phyloP scores from a whole-genome alignment of 2,329 filamentous ascomycete genomes.

The Monilinia laxa region DNA sequence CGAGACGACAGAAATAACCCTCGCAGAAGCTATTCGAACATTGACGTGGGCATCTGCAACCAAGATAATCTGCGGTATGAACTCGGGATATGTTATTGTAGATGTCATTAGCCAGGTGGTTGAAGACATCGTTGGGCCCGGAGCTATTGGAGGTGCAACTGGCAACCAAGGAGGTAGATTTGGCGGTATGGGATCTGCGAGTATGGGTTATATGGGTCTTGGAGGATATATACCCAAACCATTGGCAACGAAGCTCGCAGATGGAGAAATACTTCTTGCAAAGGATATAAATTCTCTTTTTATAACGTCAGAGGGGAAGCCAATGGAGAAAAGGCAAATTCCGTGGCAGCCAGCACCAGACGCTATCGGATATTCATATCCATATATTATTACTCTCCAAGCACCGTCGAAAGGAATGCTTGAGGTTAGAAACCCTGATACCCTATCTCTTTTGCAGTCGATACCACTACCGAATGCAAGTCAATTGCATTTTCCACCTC shows the following conservation, averaged over 20 bases:
- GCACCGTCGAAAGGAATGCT: constrained; percentile 78
- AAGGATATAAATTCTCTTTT: constrained; percentile 97
- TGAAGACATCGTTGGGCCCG: constrained; percentile 76
- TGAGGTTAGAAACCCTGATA: constrained; percentile 91
- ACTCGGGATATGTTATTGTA: constrained; percentile 85
- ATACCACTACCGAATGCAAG: constrained; percentile 79
- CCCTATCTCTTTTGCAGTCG: constrained; percentile 82
- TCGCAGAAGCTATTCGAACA: constrained; percentile 81
- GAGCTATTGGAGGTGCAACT: constrained; percentile 64
- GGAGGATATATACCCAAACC: constrained; percentile 90
- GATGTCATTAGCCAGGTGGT: constrained; percentile 74
- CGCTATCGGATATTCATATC: constrained; percentile 92
- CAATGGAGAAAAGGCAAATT: constrained; percentile 82
- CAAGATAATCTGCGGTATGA: constrained; percentile 85
- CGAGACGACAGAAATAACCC: constrained; percentile 71
- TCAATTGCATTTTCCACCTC: constrained; percentile 86
- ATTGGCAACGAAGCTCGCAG: constrained; percentile 75
- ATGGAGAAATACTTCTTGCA: constrained; percentile 87
- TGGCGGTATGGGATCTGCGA: constrained; percentile 76
- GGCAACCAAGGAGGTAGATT: constrained; percentile 60
- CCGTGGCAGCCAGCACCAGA: constrained; percentile 89
- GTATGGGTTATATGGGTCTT: constrained; percentile 96
- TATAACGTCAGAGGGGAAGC: constrained; percentile 78
- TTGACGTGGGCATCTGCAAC: constrained; percentile 89
- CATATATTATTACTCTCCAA: constrained; percentile 87